Evolutionary conservation across 345 rosid species (phyloP).

Genomic region (Ailanthus altissimus): DNA sequence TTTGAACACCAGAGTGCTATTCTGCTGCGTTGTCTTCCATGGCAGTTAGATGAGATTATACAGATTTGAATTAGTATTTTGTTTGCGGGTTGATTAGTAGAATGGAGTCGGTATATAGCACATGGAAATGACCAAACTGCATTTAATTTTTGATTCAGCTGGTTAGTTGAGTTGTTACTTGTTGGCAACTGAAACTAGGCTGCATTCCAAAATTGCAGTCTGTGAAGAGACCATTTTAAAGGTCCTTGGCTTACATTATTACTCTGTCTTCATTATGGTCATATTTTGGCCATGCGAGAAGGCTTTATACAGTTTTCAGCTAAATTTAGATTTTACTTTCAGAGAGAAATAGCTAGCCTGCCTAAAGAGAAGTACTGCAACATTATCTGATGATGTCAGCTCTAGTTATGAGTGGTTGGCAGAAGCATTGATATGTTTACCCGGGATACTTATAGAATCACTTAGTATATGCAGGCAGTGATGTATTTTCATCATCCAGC

Average conservation of each 20-base stretch:
- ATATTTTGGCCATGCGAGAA: background rate
- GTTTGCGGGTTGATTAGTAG: background rate
- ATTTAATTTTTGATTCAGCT: slow-evolving; percentile 2
- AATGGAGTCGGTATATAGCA: slow-evolving; percentile 8
- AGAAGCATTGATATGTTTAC: background rate
- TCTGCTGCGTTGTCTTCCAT: background rate
- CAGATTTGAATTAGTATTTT: slow-evolving; percentile 9
- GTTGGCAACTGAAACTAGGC: background rate
- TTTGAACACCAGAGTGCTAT: background rate
- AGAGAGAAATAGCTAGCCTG: background rate
- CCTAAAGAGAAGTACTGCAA: background rate
- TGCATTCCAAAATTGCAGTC: background rate
- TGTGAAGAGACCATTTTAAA: slow-evolving; percentile 4
- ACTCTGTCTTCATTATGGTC: background rate
- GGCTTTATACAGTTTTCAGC: background rate
- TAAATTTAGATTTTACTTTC: background rate
- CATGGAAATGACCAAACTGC: background rate
- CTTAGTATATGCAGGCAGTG: background rate
- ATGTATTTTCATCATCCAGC: slow-evolving; percentile 5
- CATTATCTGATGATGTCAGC: background rate
- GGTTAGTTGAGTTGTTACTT: background rate
- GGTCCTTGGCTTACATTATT: background rate
- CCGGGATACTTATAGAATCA: background rate
- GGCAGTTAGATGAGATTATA: slow-evolving; percentile 3
- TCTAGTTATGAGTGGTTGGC: background rate